Conservation (phyloP, 257 asterid species). For the Forsythia suspensa region DNA sequence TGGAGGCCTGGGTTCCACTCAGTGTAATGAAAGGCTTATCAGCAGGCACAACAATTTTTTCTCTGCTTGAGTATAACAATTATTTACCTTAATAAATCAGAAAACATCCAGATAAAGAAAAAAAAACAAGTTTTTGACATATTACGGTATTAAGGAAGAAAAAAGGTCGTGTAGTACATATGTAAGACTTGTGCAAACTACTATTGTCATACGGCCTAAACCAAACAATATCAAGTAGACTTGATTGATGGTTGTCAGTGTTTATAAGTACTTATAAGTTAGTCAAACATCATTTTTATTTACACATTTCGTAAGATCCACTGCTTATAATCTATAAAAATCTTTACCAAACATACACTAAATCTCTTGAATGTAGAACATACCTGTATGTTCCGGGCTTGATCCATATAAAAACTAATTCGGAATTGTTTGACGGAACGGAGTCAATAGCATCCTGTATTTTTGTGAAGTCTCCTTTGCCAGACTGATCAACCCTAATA, state of each 20-base stretch:
- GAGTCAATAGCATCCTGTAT: slow-evolving; percentile 57
- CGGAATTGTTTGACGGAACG: slow-evolving; percentile 42
- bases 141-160: too few species aligned
- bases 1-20: slow-evolving; percentile 37
- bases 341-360: too few species aligned
- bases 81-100: neutral
- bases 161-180: too few species aligned
- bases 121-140: neutral
- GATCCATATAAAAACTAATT: slow-evolving; percentile 35
- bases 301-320: too few species aligned
- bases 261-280: too few species aligned
- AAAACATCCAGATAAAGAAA: too few species aligned
- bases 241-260: too few species aligned
- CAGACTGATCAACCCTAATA: slow-evolving; percentile 51
- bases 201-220: too few species aligned
- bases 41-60: slow-evolving; percentile 44
- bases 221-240: too few species aligned
- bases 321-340: too few species aligned
- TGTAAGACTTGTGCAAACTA: too few species aligned
- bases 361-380: neutral
- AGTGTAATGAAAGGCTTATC: slow-evolving; percentile 53
- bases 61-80: slow-evolving; percentile 23
- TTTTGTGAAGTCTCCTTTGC: slow-evolving; percentile 35
- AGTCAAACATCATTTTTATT: too few species aligned
- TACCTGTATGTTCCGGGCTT: slow-evolving; percentile 56